phyloP scores from a whole-genome alignment of 2,329 filamentous ascomycete species.

The Dactylellina leptospora region DNA sequence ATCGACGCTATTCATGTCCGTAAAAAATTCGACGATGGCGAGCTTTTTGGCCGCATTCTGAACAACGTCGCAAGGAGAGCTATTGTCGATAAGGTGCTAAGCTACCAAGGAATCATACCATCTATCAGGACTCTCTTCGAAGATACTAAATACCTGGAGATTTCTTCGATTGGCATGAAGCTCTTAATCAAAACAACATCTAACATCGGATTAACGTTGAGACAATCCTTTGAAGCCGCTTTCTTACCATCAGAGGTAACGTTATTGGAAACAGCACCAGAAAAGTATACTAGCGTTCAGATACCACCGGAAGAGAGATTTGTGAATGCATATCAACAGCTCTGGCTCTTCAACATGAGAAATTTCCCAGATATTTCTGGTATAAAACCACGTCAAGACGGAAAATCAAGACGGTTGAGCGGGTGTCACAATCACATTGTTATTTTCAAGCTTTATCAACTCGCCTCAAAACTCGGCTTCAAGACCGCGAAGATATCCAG shows the following conservation, averaged over 20 bases:
- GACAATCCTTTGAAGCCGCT: not conserved
- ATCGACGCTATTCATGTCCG: not conserved
- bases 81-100: not conserved
- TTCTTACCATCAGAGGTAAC: not conserved
- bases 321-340: not conserved
- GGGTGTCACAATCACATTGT: not conserved
- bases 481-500: not conserved
- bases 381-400: not conserved
- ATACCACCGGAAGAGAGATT: not conserved
- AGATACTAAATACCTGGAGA: constrained; percentile 22
- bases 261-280: not conserved
- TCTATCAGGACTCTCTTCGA: constrained; percentile 16
- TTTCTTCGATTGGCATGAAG: not conserved
- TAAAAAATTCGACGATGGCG: not conserved
- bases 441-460: not conserved
- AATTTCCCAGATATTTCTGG: constrained; percentile 11
- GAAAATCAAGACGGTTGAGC: not conserved
- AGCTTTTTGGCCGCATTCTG: not conserved
- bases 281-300: not conserved
- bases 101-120: constrained; percentile 14
- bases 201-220: not conserved
- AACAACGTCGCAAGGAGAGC: not conserved
- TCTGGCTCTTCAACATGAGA: constrained; percentile 17
- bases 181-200: not conserved
- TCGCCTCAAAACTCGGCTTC: not conserved